Base-by-base conservation (phyloP, 768 basidiomycete species). In the Symmetrospora coprosmae region DNA sequence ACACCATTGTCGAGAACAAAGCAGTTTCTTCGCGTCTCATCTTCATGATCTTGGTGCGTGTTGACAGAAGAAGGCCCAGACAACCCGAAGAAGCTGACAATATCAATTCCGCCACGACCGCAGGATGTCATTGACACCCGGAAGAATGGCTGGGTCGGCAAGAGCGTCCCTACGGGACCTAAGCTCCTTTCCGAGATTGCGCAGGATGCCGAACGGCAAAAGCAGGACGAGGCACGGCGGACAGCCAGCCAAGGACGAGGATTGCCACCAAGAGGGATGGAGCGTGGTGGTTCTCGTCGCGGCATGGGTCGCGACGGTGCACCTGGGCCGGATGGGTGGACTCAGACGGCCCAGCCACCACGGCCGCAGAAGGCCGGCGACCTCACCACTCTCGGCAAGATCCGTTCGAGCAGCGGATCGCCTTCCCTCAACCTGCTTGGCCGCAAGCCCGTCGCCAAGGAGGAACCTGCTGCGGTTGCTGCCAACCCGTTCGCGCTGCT, bases 41-140 rank as follows among this genome's bases (percentile, higher is more conserved):
- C 58, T 96, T 86, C 74, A 94, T 96, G 90, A 78, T 99, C 60
- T 82, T 87, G 82, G 91, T 92, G 62, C 58, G 80, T 9, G 46
- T n/a, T n/a, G n/a, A n/a, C n/a, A n/a, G n/a, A n/a, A n/a, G n/a
- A n/a, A n/a, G 23, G 30, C 13, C 25, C 52, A 55, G 9, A 9
- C 19, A 56, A 50, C 35, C 65, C 21, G 59, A 50, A 13, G n/a
- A 50, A 62, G 13, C 49, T 48, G 27, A 53, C 65, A 34, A 30
- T 27, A 38, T 25, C 27, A 43, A 34, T 34, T 27, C 34, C 21
- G 6, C 48, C 16, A 45, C 40, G 34, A 63, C 30, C 46, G 7
- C 67, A 96, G 90, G 92, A 96, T 74, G 77, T 94, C 50, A 79
- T 91, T 58, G 92, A 96, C 70, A 77, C 91, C 41, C 85, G 90